Evolutionary conservation across 2,329 filamentous ascomycete species (phyloP).

Genomic region (Ophiostoma sp.): DNA sequence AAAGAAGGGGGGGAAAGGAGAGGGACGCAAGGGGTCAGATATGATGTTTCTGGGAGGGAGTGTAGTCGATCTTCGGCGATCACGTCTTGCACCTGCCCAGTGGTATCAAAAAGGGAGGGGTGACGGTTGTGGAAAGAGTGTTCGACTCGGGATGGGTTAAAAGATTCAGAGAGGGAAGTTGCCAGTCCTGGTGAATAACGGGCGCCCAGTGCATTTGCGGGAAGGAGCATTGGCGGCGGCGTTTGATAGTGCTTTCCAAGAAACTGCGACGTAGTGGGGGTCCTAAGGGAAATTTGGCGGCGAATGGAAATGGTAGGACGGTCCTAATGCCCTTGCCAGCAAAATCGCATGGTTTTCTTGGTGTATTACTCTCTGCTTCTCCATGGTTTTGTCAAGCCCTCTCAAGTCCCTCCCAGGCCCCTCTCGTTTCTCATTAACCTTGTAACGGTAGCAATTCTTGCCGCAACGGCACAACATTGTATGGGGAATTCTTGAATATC

Average conservation of each 20-base stretch:
- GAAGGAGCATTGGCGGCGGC: conserved; percentile 2
- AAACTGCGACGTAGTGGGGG: not conserved
- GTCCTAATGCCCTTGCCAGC: not conserved
- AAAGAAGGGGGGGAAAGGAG: not conserved
- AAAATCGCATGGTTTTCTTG: not conserved
- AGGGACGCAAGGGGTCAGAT: conserved; percentile 7
- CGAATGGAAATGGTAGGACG: not conserved
- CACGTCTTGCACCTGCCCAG: conserved; percentile 7
- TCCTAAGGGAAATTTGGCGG: not conserved
- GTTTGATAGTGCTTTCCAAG: not conserved
- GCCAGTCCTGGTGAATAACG: not conserved
- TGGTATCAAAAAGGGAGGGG: not conserved
- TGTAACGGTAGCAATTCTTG: not conserved
- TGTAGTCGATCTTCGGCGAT: not conserved
- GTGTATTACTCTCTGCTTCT: not conserved
- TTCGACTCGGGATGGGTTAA: not conserved
- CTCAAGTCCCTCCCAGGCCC: not conserved
- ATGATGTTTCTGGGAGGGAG: not conserved
- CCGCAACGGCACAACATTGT: not conserved
- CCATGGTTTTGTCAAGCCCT: not conserved
- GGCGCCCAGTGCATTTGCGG: not conserved
- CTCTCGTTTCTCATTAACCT: not conserved
- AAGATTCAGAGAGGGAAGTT: not conserved
- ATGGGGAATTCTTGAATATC: not conserved
- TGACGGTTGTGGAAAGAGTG: not conserved